These are phyloP conservation scores for Pneumocystis sp. DNA, from an alignment of 1,139 yeast genomes.

Conservation along the genomic window DNA sequence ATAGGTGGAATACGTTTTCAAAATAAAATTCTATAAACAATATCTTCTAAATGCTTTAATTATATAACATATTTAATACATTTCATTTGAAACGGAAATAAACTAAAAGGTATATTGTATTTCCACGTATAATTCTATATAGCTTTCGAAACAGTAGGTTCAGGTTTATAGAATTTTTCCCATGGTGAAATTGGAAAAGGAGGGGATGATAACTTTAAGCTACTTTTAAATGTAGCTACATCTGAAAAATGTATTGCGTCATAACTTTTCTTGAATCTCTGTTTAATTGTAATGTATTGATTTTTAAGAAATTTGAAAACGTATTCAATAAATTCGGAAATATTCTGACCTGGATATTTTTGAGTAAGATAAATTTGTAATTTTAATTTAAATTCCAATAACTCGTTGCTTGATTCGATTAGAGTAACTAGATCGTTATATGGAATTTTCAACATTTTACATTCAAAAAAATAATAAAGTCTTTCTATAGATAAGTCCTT, in stretches of 20 bases:
- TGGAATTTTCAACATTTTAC: not conserved
- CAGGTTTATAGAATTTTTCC: not conserved
- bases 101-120: not conserved
- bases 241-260: not conserved
- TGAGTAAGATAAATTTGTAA: not conserved
- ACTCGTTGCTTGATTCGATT: not conserved
- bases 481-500: not conserved
- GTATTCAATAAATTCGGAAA: not conserved
- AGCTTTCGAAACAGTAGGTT: not conserved
- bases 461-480: not conserved
- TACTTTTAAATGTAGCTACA: not conserved
- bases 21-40: not conserved
- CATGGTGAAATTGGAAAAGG: not conserved
- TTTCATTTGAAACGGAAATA: not conserved
- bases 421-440: not conserved
- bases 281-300: not conserved
- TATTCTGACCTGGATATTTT: not conserved
- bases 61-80: not conserved
- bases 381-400: not conserved
- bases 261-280: not conserved
- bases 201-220: not conserved
- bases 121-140: not conserved
- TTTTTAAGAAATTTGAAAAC: not conserved
- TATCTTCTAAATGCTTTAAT: not conserved
- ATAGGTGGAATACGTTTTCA: not conserved